Evolutionary conservation across 805 yeast genomes (phyloP), one percentile per base, ranked within the genome.

Genomic region (Yarrowia divulgata): DNA sequence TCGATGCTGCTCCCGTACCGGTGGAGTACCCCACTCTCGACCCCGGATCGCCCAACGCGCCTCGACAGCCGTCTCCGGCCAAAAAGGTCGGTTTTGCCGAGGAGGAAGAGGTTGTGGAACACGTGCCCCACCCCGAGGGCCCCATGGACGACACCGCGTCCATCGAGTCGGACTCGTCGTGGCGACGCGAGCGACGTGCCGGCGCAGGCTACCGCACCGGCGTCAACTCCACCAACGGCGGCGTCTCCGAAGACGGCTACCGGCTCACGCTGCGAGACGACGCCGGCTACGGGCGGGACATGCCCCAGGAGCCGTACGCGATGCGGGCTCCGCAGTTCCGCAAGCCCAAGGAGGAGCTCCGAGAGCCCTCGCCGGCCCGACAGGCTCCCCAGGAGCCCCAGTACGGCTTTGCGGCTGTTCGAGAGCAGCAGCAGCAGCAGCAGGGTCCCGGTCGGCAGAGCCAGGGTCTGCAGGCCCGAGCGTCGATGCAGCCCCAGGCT

Each of bases 101-200:
- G 34, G 68, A 63, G 46, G 68, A 63, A 39, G 68, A 48, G 57
- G 57, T 63, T 4, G 57, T 63, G 14, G 68, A 63, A 46, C 57
- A 48, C 37, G 68, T 63, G n/a, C 66, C 66, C n/a, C 57, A 63
- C 29, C 57, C 57, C 39, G 68, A 63, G 57, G 55, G 57, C 14
- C 57, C 55, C 39, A 39, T 48, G 57, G 66, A 72, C 32, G 74
- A 73, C 45, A 63, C 48, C 14, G 71, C 72, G 5, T 73, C 74
- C 8, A 50, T 73, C 37, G 71, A 71, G 45, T 72, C 74, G 12
- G 75, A 73, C 29, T 73, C 75, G 37, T 73, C 75, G 39, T 73
- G 73, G 73, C 68, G 71, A 35, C 52, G 70, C 18, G 74, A 72
- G 18, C 73, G 74, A 34, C 57, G 46, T 1, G 67, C 42, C 8